A percentile compares a stretch with the other conserved stretches of the same genome.
These are phyloP conservation scores for Exophiala aquamarina DNA, from an alignment of 2,329 filamentous ascomycete genomes.

Conservation along the genomic window DNA sequence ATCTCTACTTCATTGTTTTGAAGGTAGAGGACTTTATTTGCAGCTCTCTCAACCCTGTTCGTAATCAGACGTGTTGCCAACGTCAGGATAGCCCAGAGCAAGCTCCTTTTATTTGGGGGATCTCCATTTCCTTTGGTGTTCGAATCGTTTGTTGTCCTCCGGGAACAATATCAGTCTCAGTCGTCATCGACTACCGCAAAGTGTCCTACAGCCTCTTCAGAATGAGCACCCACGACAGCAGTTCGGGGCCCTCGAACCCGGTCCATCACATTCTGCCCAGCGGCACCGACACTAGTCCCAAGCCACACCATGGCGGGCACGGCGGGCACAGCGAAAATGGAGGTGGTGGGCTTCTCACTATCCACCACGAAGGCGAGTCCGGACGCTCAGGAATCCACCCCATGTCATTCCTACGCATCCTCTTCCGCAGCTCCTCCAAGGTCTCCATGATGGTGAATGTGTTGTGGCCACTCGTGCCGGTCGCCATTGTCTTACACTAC, in stretches of 20 bases:
- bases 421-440: conserved; percentile 62
- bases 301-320: not conserved
- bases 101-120: no score
- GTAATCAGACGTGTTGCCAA: no score
- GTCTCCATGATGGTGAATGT: conserved; percentile 66
- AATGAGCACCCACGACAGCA: not conserved
- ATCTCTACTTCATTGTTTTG: no score
- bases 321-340: no score
- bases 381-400: conserved; percentile 66
- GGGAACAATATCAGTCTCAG: no score
- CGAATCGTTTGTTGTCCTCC: no score
- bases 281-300: not conserved
- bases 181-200: no score
- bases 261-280: not conserved
- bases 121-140: no score
- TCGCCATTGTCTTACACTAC: conserved; percentile 64
- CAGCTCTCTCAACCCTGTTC: no score
- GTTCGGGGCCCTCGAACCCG: conserved; percentile 1
- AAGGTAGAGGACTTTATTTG: no score
- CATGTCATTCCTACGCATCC: conserved; percentile 61
- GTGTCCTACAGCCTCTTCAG: no score
- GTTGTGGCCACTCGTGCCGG: conserved; percentile 72
- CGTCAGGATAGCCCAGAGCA: no score
- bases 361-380: conserved; percentile 60
- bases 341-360: conserved; percentile 1